These are phyloP conservation scores for Emericellopsis atlantica DNA, from an alignment of 2,329 filamentous ascomycete genomes.

Conservation along the genomic window DNA sequence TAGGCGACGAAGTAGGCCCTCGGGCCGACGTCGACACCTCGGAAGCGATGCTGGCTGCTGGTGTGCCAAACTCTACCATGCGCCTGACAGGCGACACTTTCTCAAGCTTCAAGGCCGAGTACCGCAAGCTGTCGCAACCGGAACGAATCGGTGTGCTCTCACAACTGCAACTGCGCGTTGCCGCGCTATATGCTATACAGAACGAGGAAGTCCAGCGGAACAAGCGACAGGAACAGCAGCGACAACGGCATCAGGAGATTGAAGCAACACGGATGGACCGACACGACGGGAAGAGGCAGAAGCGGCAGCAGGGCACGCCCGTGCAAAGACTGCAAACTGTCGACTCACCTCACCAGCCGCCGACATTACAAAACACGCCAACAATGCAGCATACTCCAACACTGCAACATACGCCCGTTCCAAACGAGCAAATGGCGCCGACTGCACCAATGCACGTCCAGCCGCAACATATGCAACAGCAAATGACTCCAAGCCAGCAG, in stretches of 20 bases:
- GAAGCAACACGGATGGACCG: conserved; percentile 17
- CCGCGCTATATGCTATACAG: conserved; percentile 29
- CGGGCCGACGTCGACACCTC: conserved; percentile 21
- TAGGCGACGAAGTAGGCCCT: conserved; percentile 9
- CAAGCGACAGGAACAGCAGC: conserved; percentile 21
- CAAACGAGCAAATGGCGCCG: conserved; percentile 3
- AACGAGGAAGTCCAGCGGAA: conserved; percentile 29
- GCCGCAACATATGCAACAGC: conserved; percentile 10
- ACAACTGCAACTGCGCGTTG: conserved; percentile 26
- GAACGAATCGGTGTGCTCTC: conserved; percentile 24
- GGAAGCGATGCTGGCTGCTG: conserved; percentile 23
- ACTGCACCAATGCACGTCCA: conserved; percentile 5
- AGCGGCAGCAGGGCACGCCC: conserved; percentile 12
- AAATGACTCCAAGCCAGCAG: conserved; percentile 9
- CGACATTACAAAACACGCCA: not conserved
- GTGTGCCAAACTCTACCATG: conserved; percentile 22
- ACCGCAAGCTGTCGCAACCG: conserved; percentile 26
- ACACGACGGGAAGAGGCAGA: conserved; percentile 8
- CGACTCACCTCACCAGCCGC: not conserved
- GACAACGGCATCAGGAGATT: conserved; percentile 23
- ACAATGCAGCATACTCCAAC: not conserved
- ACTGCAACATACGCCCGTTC: not conserved
- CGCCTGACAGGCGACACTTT: conserved; percentile 29
- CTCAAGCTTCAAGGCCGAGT: conserved; percentile 28
- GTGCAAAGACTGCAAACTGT: conserved; percentile 1